phyloP scores from a whole-genome alignment of 2,329 filamentous ascomycete species.

The Cordyceps militaris region DNA sequence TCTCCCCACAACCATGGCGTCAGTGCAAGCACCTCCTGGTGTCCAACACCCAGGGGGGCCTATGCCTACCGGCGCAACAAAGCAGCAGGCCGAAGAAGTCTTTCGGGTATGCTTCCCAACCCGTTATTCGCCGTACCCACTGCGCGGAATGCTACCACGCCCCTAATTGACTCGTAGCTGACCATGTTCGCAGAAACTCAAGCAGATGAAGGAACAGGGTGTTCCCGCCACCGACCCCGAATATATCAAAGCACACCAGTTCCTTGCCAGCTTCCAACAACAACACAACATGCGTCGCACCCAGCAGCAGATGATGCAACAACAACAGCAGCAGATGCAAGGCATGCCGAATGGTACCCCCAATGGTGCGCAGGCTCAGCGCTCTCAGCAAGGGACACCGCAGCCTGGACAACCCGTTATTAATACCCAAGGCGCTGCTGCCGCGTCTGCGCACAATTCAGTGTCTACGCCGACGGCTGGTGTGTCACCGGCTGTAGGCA shows the following conservation, averaged over 20 bases:
- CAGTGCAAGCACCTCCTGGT: constrained; percentile 64
- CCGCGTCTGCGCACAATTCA: constrained; percentile 28
- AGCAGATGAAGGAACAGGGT: constrained; percentile 80
- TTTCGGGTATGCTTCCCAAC: constrained; percentile 46
- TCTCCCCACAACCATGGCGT: constrained; percentile 58
- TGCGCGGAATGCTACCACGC: background rate
- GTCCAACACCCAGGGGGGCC: constrained; percentile 58
- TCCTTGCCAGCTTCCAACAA: constrained; percentile 65
- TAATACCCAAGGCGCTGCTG: constrained; percentile 31
- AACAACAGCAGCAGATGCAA: constrained; percentile 39
- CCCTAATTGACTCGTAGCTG: background rate
- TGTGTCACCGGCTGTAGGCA: constrained; percentile 24
- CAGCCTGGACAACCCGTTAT: constrained; percentile 26
- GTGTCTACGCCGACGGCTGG: constrained; percentile 28
- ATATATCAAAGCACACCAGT: constrained; percentile 71
- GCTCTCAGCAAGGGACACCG: constrained; percentile 31
- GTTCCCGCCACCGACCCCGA: constrained; percentile 79
- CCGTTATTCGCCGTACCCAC: constrained; percentile 3
- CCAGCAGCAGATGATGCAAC: constrained; percentile 37
- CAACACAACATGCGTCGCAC: constrained; percentile 50
- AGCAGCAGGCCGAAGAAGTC: constrained; percentile 71
- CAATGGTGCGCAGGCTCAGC: constrained; percentile 42
- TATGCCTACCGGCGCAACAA: constrained; percentile 62
- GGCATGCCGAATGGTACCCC: constrained; percentile 48
- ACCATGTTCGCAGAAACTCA: constrained; percentile 60